Base-by-base conservation (phyloP, 2,329 filamentous ascomycete genomes). In the Blastomyces percursus region DNA sequence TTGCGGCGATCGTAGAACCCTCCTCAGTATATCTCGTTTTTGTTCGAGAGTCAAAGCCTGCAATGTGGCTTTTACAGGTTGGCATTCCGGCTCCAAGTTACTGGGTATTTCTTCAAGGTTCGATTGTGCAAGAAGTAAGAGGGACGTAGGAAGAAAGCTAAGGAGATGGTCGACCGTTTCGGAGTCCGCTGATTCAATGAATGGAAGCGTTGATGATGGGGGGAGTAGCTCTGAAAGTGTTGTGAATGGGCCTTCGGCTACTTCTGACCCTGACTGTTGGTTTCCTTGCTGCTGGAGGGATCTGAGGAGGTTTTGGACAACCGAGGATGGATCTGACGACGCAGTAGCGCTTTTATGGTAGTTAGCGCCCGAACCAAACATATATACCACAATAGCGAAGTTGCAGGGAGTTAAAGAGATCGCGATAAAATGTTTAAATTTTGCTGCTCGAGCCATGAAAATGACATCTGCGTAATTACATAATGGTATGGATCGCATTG, bases 1-100 rank as follows among this genome's bases (percentile, higher is more conserved):
- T 72, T 99, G 94, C 21, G 94, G 93, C 67, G 90, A 95, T 66
- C 90, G 85, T 16, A 97, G 78, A 8, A 97, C 91, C 71, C 87
- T 88, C 73, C 86, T 87, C 52, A 99, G 76, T 14, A 97, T 83
- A 27, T 82, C 80, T 71, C 88, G 90, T 80, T 97, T 97, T 72
- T 94, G 87, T 2, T 82, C 81, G 8, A 87, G 74, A 61, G 84
- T 87, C 69, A 96, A 81, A 7, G 88, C 86, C 64, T 87, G 82
- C 66, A 90, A 86, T 35, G 89, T 90, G 48, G 87, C 86, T 68
- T 87, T 81, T n/a, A 87, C 82, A 1, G 85, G 84, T 61, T 86
- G 87, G 0, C 85, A 78, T 52, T 84, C 84, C 1, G 89, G 86
- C 66, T 95, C 90, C 35, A 81, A 80, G 60, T 83, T 83, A 60